These are phyloP conservation scores for Saturnispora silvae DNA, from an alignment of 805 yeast species.

Conservation along the genomic window DNA sequence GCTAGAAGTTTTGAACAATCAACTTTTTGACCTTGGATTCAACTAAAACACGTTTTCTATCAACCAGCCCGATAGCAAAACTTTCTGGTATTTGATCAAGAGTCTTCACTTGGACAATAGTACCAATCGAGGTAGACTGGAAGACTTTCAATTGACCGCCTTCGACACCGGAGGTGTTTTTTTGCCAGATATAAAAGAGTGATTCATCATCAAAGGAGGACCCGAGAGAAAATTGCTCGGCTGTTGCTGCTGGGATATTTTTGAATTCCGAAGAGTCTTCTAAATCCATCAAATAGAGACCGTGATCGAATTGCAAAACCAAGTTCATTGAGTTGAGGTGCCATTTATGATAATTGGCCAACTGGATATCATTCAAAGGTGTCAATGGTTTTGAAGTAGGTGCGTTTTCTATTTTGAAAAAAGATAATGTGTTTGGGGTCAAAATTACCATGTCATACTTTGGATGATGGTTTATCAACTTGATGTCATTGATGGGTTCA, in stretches of 20 bases:
- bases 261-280: slow-evolving; percentile 14
- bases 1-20: no score
- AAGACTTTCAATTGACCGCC: slow-evolving; percentile 10
- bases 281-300: slow-evolving; percentile 16
- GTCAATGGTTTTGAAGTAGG: background rate
- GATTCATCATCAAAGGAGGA: slow-evolving; percentile 16
- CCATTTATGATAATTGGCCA: slow-evolving; percentile 15
- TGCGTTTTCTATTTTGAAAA: slow-evolving; percentile 11
- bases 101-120: slow-evolving; percentile 13
- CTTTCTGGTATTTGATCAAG: background rate
- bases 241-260: slow-evolving; percentile 11
- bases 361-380: slow-evolving; percentile 11
- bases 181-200: slow-evolving; percentile 12
- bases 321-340: slow-evolving; percentile 16
- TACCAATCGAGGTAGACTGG: slow-evolving; percentile 16
- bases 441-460: slow-evolving; percentile 18
- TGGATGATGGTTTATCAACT: slow-evolving; percentile 12
- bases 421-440: slow-evolving; percentile 16
- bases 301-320: slow-evolving; percentile 14
- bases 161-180: background rate
- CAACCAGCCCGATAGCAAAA: slow-evolving; percentile 17
- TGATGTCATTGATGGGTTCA: slow-evolving; percentile 14
- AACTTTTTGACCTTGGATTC: slow-evolving; percentile 13
- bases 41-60: slow-evolving; percentile 9
- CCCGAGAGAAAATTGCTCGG: slow-evolving; percentile 10